Evolutionary conservation across 192 early-diverging fungal genomes (phyloP).

Genomic region (Backusella parvicylindrica): DNA sequence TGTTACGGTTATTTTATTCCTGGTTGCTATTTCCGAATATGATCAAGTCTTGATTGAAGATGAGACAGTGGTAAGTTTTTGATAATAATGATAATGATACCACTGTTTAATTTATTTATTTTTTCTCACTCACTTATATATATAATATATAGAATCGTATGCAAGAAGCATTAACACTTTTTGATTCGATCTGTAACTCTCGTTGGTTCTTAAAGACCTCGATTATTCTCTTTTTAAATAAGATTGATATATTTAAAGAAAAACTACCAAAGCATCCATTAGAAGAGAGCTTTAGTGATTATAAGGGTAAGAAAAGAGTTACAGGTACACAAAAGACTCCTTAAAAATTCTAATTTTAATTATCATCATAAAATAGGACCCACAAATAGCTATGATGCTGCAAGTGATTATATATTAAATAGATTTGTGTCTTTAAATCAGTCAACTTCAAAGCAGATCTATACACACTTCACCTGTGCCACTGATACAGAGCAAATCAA

Average conservation of each 20-base stretch:
- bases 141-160: slow-evolving; percentile 92
- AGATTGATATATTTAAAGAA: slow-evolving; percentile 92
- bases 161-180: slow-evolving; percentile 93
- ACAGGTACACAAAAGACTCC: too few relatives aligned
- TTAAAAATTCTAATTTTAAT: too few relatives aligned
- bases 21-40: slow-evolving; percentile 89
- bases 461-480: slow-evolving; percentile 85
- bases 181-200: slow-evolving; percentile 96
- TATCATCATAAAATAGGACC: too few relatives aligned
- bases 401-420: slow-evolving; percentile 72
- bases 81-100: too few relatives aligned
- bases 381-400: slow-evolving; percentile 62
- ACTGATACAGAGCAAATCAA: slow-evolving; percentile 83
- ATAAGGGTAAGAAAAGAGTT: too few relatives aligned
- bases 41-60: too few relatives aligned
- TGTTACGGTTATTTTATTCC: too few relatives aligned
- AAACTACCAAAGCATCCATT: slow-evolving; percentile 83
- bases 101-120: too few relatives aligned
- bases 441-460: slow-evolving; percentile 75
- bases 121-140: too few relatives aligned
- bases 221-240: slow-evolving; percentile 97
- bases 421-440: slow-evolving; percentile 72
- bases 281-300: slow-evolving; percentile 87
- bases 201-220: slow-evolving; percentile 95
- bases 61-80: too few relatives aligned